Percentiles rank a stretch among this genome's conserved stretches.
phyloP scores from a whole-genome alignment of 257 asterid species.

The Mentha longifolia region DNA sequence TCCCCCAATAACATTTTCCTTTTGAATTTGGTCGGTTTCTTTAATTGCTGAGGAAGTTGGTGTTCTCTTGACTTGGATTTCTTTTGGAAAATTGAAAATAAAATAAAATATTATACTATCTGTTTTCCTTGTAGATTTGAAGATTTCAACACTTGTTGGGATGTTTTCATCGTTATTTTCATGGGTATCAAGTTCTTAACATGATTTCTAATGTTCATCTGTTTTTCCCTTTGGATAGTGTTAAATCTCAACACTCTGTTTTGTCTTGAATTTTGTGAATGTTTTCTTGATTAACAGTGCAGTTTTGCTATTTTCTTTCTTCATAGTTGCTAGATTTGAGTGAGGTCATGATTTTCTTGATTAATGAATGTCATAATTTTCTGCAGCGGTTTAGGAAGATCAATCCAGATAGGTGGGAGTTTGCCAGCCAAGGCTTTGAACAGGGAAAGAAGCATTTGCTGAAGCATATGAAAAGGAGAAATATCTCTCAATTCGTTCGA shows the following conservation, averaged over 20 bases:
- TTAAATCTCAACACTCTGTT: too few species aligned
- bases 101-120: too few species aligned
- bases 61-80: not conserved
- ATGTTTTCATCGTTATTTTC: not conserved
- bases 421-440: conserved; percentile 73
- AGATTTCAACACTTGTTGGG: not conserved
- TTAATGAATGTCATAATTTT: conserved; percentile 2
- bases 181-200: too few species aligned
- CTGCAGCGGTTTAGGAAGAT: conserved; percentile 78
- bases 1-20: not conserved
- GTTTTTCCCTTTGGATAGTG: too few species aligned
- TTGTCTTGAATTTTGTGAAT: too few species aligned
- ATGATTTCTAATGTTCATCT: too few species aligned
- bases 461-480: conserved; percentile 74
- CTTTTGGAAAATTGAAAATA: not conserved
- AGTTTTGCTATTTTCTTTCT: not conserved
- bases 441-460: conserved; percentile 81
- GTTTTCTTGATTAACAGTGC: too few species aligned
- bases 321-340: not conserved
- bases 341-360: not conserved
- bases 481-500: conserved; percentile 39
- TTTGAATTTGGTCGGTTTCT: not conserved
- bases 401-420: conserved; percentile 89
- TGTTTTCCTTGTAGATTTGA: not conserved
- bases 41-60: not conserved